Evolutionary conservation across 2,329 filamentous ascomycete species (phyloP).

Genomic region (Pseudogymnoascus sp.): DNA sequence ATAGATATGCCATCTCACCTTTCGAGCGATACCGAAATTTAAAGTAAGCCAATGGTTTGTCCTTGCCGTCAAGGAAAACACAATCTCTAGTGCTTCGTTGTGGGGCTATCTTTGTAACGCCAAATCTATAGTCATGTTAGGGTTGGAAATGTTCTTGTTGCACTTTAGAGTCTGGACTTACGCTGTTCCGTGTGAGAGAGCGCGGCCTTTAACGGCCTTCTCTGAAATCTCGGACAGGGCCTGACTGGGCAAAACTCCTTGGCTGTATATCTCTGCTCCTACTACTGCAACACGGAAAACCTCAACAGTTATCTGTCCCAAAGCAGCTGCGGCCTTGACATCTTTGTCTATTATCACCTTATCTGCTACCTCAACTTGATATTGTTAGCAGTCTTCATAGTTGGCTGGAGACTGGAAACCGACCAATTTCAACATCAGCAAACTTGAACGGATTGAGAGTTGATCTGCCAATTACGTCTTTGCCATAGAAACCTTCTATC

Average conservation of each 20-base stretch:
- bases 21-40: slow-evolving; percentile 24
- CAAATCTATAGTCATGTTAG: background rate
- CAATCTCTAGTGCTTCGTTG: background rate
- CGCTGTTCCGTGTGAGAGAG: background rate
- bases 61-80: slow-evolving; percentile 19
- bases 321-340: background rate
- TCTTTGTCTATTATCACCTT: background rate
- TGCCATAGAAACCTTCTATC: background rate
- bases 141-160: background rate
- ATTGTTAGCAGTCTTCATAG: background rate
- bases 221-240: background rate
- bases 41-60: slow-evolving; percentile 17
- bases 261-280: background rate
- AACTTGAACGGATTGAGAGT: background rate
- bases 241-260: background rate
- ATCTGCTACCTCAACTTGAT: background rate
- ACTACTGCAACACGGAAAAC: background rate
- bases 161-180: background rate
- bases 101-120: background rate
- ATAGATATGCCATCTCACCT: slow-evolving; percentile 13
- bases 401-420: background rate
- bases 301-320: slow-evolving; percentile 12
- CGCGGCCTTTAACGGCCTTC: background rate
- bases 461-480: background rate
- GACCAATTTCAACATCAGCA: background rate